phyloP scores from a whole-genome alignment of 179 eudicot species.

The Beta corolliflora region DNA sequence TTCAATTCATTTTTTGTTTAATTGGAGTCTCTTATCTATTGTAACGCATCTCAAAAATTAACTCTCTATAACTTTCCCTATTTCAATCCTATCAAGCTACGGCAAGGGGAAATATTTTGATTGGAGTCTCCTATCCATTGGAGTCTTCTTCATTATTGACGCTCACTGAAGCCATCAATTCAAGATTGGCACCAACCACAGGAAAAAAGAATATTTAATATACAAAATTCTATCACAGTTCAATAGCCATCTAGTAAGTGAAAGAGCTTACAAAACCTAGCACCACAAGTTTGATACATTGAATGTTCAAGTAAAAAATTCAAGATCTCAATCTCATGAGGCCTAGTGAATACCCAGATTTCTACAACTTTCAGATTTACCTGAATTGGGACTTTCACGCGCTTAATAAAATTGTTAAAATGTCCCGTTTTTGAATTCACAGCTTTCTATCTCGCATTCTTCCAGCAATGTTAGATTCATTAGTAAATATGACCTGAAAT shows the following conservation, averaged over 20 bases:
- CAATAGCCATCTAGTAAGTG: background rate
- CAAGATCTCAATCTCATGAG: background rate
- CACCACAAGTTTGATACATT: background rate
- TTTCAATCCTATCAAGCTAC: background rate
- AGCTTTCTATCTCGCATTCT: constrained; percentile 87
- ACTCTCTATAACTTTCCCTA: background rate
- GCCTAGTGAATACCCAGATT: background rate
- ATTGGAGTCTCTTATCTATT: background rate
- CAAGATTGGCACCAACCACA: background rate
- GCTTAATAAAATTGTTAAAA: constrained; percentile 70
- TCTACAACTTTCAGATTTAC: constrained; percentile 32
- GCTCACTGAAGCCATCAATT: background rate
- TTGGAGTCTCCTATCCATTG: no score
- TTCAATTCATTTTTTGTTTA: background rate
- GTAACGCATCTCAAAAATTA: background rate
- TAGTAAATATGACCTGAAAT: constrained; percentile 82
- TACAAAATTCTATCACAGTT: background rate
- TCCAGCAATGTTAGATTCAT: constrained; percentile 99
- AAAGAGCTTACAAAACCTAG: background rate
- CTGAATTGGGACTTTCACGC: constrained; percentile 85
- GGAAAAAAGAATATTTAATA: background rate
- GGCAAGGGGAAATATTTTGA: background rate
- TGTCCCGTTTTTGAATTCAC: constrained; percentile 94
- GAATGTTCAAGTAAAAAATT: background rate
- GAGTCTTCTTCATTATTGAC: background rate